Base-by-base conservation (phyloP, 331 rosid species). In the Telfairia occidentalis region DNA sequence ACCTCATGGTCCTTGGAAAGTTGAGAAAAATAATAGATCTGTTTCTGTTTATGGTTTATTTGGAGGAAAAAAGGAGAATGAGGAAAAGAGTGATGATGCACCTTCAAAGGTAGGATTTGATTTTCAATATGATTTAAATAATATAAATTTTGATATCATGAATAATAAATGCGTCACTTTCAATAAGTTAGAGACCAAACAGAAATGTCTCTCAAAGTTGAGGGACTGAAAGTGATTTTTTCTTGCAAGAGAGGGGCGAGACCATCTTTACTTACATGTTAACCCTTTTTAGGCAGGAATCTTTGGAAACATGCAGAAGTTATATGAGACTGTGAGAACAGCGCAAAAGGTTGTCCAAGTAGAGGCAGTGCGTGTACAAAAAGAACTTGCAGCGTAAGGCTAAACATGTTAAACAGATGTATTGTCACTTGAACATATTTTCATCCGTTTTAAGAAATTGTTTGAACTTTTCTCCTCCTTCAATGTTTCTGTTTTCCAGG, bases 281-380 rank as follows among this genome's bases (percentile, higher is more conserved):
- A 7, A 49, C 34, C 38, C 18, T 5, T 40, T 42, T 71, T 76
- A 92, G 97, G 93, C 89, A 21, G 96, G 96, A 74, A 85, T 92
- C 52, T 64, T 89, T 7, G 91, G 91, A 57, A 89, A 92, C 83
- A 92, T 89, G 96, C 96, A 84, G 82, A 89, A 92, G 72, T 88
- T 92, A 18, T 90, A 83, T 23, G 96, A 90, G 67, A 88, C 89
- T 30, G 96, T 90, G 78, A 88, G 90, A 87, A 86, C 90, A 74
- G 96, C 94, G 1, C 94, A 90, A 66, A 86, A 78, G 83, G 92
- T 90, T 78, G 90, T 92, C 86, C 96, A 88, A 85, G 85, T 88
- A 71, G 96, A 92, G 79, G 88, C 96, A 42, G 87, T 78, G 76
- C 81, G 87, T 54, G 96, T 92, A 67, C 95, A 90, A 83, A 92